These are phyloP conservation scores for Phialophora tarda DNA, from an alignment of 2,329 filamentous ascomycete genomes.

Conservation along the genomic window DNA sequence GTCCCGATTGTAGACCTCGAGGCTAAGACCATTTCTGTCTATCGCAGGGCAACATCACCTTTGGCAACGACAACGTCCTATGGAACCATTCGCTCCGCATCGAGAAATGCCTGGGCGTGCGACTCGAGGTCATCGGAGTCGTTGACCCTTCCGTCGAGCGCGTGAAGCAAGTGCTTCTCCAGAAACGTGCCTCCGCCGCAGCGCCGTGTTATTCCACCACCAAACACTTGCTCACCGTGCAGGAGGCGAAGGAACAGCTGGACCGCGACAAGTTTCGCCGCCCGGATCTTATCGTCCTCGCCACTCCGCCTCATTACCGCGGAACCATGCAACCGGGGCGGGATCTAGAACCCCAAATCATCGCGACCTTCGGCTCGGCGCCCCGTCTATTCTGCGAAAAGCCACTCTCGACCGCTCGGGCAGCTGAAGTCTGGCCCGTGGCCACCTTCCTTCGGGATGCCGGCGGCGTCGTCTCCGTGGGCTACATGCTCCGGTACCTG, in stretches of 20 bases:
- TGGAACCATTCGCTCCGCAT: conserved; percentile 23
- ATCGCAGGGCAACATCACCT: conserved; percentile 18
- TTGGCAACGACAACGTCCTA: conserved; percentile 18
- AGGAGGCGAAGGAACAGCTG: not conserved
- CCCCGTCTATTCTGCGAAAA: not conserved
- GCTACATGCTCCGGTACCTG: not conserved
- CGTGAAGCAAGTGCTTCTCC: conserved; percentile 1
- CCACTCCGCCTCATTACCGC: not conserved
- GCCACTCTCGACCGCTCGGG: not conserved
- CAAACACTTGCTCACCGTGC: conserved; percentile 7
- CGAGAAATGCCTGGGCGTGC: conserved; percentile 6
- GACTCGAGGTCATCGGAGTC: conserved; percentile 9
- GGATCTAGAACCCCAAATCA: not conserved
- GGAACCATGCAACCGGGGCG: not conserved
- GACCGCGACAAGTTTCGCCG: not conserved
- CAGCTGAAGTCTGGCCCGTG: not conserved
- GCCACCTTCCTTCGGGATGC: not conserved
- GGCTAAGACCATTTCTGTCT: not conserved
- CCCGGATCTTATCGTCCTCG: not conserved
- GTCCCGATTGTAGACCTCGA: not conserved
- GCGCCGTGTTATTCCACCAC: conserved; percentile 6
- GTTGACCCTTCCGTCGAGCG: conserved; percentile 17
- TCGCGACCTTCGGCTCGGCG: not conserved
- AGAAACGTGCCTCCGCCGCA: conserved; percentile 5
- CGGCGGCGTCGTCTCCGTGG: not conserved